Conservation (phyloP, 2,329 filamentous ascomycete species). For the Gremmenia infestans region DNA sequence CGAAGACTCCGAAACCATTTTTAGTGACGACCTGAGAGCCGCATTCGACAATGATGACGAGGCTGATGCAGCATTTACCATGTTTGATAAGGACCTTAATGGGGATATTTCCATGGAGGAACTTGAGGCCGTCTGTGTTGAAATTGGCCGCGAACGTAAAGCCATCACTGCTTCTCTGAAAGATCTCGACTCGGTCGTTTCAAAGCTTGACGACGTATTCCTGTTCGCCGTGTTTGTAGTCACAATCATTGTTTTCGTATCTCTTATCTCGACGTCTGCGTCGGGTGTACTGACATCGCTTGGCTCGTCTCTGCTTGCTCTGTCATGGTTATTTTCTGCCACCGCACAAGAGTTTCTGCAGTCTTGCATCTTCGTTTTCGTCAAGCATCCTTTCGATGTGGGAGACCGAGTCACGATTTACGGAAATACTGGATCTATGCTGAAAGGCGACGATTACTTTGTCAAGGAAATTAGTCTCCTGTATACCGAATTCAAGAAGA, state of each 20-base stretch:
- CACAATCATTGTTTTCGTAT: conserved; percentile 79
- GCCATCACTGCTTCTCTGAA: conserved; percentile 92
- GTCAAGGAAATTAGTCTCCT: conserved; percentile 90
- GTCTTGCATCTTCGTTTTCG: conserved; percentile 90
- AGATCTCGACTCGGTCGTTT: conserved; percentile 88
- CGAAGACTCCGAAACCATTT: conserved; percentile 71
- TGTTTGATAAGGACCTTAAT: conserved; percentile 96
- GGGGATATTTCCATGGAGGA: conserved; percentile 96
- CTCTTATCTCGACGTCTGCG: conserved; percentile 85
- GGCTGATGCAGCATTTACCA: conserved; percentile 79
- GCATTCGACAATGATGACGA: conserved; percentile 83
- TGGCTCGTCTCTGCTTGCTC: conserved; percentile 78
- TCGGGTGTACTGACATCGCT: conserved; percentile 85
- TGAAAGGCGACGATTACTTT: conserved; percentile 88
- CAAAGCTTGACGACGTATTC: conserved; percentile 84
- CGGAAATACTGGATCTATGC: conserved; percentile 74
- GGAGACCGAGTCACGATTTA: conserved; percentile 91
- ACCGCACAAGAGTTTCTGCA: conserved; percentile 94
- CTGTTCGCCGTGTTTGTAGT: conserved; percentile 81
- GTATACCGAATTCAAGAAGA: conserved; percentile 98
- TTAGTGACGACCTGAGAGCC: conserved; percentile 68
- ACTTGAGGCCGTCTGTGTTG: conserved; percentile 85
- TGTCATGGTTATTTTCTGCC: conserved; percentile 88
- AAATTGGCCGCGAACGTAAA: conserved; percentile 91
- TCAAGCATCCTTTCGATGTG: conserved; percentile 96